Percentiles rank a stretch among this genome's conserved stretches.
Evolutionary conservation across 441 rosid species (phyloP).

Genomic region (Pelargonium cotyledonis): DNA sequence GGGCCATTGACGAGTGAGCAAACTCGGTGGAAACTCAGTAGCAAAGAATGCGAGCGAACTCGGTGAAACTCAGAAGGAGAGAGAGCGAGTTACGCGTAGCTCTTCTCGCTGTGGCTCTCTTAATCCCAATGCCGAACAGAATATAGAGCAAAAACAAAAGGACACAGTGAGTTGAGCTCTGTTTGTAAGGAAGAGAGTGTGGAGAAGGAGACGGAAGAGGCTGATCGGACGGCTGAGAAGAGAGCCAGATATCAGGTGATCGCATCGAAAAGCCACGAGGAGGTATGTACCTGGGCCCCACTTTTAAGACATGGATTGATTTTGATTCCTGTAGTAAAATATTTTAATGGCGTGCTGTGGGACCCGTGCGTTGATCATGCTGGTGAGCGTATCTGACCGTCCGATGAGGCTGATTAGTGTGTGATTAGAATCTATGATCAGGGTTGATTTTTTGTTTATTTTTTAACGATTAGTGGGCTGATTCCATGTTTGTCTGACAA

Average conservation of each 20-base stretch:
- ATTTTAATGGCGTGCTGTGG: neutral
- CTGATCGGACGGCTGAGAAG: slow-evolving; percentile 34
- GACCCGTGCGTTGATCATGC: neutral
- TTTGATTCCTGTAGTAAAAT: neutral
- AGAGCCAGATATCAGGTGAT: slow-evolving; percentile 12
- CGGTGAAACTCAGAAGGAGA: slow-evolving; percentile 5
- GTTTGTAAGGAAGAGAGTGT: slow-evolving; percentile 5
- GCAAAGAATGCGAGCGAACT: neutral
- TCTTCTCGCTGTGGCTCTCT: slow-evolving; percentile 5
- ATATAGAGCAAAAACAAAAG: slow-evolving; percentile 10
- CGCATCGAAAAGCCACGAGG: slow-evolving; percentile 25
- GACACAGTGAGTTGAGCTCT: neutral
- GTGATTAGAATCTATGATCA: neutral
- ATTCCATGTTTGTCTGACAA: neutral
- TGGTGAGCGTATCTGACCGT: neutral
- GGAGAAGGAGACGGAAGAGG: slow-evolving; percentile 3
- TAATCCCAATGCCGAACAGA: slow-evolving; percentile 20
- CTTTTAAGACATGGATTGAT: neutral
- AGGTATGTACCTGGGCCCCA: slow-evolving; percentile 22
- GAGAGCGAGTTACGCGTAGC: neutral
- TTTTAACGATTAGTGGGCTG: neutral
- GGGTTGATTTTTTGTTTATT: neutral
- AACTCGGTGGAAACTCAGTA: neutral
- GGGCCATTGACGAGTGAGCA: slow-evolving; percentile 8
- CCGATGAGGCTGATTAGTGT: neutral